Conservation (phyloP, 1,284 basidiomycete species). For the Golubevia pallescens region DNA sequence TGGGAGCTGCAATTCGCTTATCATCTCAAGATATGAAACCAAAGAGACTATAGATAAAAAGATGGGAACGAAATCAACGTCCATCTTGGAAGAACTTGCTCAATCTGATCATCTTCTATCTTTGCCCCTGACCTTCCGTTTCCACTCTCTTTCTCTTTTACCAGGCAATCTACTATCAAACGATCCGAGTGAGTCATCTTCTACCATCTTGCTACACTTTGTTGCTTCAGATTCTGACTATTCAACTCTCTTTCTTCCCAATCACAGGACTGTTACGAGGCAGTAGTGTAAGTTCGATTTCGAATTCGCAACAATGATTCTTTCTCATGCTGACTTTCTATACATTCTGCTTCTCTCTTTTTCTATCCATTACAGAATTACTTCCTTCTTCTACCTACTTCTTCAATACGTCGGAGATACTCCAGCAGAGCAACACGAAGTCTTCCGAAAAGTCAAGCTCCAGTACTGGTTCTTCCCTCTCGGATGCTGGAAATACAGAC, state of each 20-base stretch:
- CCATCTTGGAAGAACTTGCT: slow-evolving; percentile 14
- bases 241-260: slow-evolving; percentile 71
- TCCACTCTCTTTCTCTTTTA: not conserved
- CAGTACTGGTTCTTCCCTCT: slow-evolving; percentile 77
- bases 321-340: not conserved
- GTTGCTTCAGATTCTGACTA: slow-evolving; percentile 71
- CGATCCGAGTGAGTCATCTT: slow-evolving; percentile 25
- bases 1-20: too few species aligned
- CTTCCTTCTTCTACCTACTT: slow-evolving; percentile 79
- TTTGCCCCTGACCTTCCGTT: not conserved
- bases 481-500: slow-evolving; percentile 72
- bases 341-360: not conserved
- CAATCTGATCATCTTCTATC: not conserved
- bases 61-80: not conserved
- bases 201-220: slow-evolving; percentile 7
- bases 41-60: too few species aligned
- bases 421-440: slow-evolving; percentile 71
- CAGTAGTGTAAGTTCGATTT: slow-evolving; percentile 20
- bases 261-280: slow-evolving; percentile 67
- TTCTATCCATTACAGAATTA: slow-evolving; percentile 69
- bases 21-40: not conserved
- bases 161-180: slow-evolving; percentile 58
- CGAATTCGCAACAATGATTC: not conserved
- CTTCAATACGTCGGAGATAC: slow-evolving; percentile 75
- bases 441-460: slow-evolving; percentile 69